Evolutionary conservation across 2,329 filamentous ascomycete species (phyloP).

Genomic region (Geosmithia morbida): DNA sequence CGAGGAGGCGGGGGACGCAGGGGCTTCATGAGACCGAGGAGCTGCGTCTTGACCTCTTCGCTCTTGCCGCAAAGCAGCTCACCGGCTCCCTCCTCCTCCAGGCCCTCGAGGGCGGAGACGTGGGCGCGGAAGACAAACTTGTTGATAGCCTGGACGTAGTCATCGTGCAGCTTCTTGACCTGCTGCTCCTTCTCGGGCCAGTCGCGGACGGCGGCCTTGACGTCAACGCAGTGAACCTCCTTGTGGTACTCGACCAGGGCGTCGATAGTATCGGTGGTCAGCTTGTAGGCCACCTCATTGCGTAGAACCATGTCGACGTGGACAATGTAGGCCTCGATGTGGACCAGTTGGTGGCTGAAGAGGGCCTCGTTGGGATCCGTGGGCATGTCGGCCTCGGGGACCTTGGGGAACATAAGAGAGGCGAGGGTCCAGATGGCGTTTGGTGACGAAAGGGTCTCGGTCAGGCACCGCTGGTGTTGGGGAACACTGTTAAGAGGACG

Average conservation of each 20-base stretch:
- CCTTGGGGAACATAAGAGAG: slow-evolving; percentile 84
- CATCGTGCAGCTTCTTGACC: slow-evolving; percentile 92
- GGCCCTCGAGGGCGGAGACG: slow-evolving; percentile 77
- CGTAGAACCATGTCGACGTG: slow-evolving; percentile 98
- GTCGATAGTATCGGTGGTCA: slow-evolving; percentile 90
- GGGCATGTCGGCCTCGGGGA: slow-evolving; percentile 70
- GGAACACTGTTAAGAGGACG: slow-evolving; percentile 92
- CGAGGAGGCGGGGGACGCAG: slow-evolving; percentile 76
- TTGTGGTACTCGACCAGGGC: slow-evolving; percentile 90
- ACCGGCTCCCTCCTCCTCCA: slow-evolving; percentile 91
- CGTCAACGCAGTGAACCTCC: slow-evolving; percentile 84
- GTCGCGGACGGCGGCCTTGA: slow-evolving; percentile 76
- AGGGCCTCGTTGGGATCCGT: slow-evolving; percentile 76
- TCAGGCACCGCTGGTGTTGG: slow-evolving; percentile 90
- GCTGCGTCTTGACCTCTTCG: slow-evolving; percentile 80
- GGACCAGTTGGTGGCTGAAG: slow-evolving; percentile 72
- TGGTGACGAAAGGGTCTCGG: slow-evolving; percentile 77
- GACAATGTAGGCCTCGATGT: slow-evolving; percentile 94
- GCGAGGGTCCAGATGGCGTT: slow-evolving; percentile 92
- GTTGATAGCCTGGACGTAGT: slow-evolving; percentile 93
- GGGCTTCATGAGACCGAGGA: slow-evolving; percentile 76
- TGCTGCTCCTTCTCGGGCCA: slow-evolving; percentile 96
- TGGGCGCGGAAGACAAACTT: slow-evolving; percentile 90
- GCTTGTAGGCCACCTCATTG: slow-evolving; percentile 96
- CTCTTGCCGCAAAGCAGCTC: slow-evolving; percentile 85